Base-by-base conservation (phyloP, 257 asterid species). In the Petunia axillaris region DNA sequence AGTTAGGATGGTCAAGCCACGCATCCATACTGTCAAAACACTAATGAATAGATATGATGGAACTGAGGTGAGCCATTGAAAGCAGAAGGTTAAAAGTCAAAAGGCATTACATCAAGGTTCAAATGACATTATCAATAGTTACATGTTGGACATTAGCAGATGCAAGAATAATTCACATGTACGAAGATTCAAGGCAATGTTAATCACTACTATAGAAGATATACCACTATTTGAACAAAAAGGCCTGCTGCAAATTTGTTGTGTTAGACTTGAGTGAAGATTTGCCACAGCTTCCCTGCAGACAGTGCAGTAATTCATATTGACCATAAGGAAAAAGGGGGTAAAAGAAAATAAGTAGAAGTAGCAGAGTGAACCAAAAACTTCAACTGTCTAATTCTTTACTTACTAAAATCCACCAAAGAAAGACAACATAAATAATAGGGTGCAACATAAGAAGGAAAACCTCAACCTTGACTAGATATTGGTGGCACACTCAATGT, bases 211-310 rank as follows among this genome's bases (percentile, higher is more conserved):
- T 48, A 35, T 35, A 50, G 52, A 63, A 76, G n/a, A 63, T 82
- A 50, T 91, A 95, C 98, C 99, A 74, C 84, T 81, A 41, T 75
- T 90, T 25, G 99, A 92, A 86, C 98, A 89, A 88, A 91, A 93
- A 48, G 92, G 60, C 84, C 92, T 89, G 87, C 85, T 85, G 92
- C 86, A 82, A 8, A 84, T 83, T 78, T 85, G 93, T 85, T 80
- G n/a, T 82, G 70, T 58, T 59, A 59, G 85, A 64, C 79, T 86
- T 50, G 85, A 82, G 80, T 83, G 89, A 84, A 76, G 77, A 77
- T 60, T 66, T 44, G 81, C 84, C 37, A 80, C 70, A 59, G 73
- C 62, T 83, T 66, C 89, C 86, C 98, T 94, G 91, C 80, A 82
- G 41, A 75, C 38, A 81, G 70, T 41, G 60, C 25, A 52, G 64